These are phyloP conservation scores for Gaultheria prostrata DNA, from an alignment of 148 eudicot genomes.

Conservation along the genomic window DNA sequence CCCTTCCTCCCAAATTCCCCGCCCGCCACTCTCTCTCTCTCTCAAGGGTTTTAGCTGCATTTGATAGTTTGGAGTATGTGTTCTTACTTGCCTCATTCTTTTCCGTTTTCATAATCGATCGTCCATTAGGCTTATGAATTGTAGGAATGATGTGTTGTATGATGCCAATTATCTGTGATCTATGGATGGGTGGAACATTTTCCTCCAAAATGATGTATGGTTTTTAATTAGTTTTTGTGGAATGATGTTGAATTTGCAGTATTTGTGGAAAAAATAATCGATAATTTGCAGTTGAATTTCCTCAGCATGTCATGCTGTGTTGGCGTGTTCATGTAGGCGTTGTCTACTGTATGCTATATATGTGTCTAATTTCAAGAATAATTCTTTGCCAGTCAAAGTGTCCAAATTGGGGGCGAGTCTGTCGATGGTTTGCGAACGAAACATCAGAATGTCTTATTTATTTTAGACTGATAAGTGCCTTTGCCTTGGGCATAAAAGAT, in stretches of 20 bases:
- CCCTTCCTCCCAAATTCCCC: background rate
- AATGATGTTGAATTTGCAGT: background rate
- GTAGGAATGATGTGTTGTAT: too few relatives aligned
- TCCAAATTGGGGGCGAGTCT: background rate
- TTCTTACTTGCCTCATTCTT: too few relatives aligned
- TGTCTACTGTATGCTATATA: background rate
- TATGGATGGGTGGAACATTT: too few relatives aligned
- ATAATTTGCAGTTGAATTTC: too few relatives aligned
- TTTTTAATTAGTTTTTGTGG: background rate
- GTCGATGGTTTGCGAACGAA: background rate
- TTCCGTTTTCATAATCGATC: conserved; percentile 33
- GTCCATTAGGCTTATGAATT: background rate
- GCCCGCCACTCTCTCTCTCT: background rate
- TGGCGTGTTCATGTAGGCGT: background rate
- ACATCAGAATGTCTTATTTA: background rate
- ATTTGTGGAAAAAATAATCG: background rate
- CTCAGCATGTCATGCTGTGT: background rate
- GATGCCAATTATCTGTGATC: background rate
- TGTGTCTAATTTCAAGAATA: background rate
- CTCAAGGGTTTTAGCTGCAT: conserved; percentile 25
- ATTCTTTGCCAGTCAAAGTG: background rate
- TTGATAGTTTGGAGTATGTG: conserved; percentile 32
- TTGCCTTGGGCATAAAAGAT: background rate
- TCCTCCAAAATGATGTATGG: background rate
- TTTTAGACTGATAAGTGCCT: background rate